Evolutionary conservation across 192 early-diverging fungal species (phyloP).

Genomic region (Kickxella alabastrina): DNA sequence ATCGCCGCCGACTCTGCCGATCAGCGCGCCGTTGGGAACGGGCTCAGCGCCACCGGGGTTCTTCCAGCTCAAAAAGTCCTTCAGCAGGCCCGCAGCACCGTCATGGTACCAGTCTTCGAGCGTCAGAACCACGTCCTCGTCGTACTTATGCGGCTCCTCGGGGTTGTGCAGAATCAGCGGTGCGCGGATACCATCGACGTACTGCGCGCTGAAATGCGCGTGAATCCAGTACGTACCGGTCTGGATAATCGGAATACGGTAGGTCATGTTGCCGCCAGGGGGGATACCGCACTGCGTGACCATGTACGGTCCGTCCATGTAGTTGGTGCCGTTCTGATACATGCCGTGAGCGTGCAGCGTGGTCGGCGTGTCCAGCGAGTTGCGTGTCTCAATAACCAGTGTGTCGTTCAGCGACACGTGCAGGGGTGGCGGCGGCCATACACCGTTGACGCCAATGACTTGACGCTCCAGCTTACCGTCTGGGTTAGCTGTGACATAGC

Average conservation of each 20-base stretch:
- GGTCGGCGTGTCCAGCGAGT: conserved; percentile 59
- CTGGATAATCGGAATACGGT: conserved; percentile 63
- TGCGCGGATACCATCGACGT: conserved; percentile 75
- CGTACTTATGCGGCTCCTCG: conserved; percentile 58
- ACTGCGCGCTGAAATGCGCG: conserved; percentile 66
- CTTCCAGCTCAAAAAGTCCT: conserved; percentile 59
- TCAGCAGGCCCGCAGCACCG: conserved; percentile 53
- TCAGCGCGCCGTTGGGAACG: conserved; percentile 63
- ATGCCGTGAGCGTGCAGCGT: conserved; percentile 76
- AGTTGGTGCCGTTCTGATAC: conserved; percentile 69
- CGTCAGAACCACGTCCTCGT: conserved; percentile 63
- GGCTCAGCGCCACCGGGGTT: conserved; percentile 65
- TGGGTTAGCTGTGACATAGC: conserved; percentile 61
- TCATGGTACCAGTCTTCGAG: conserved; percentile 74
- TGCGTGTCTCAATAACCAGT: conserved; percentile 46
- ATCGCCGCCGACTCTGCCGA: conserved; percentile 56
- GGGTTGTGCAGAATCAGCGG: conserved; percentile 68
- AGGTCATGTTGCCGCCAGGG: conserved; percentile 61
- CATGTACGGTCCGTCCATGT: conserved; percentile 67
- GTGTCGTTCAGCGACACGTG: conserved; percentile 40
- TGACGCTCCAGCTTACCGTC: conserved; percentile 62
- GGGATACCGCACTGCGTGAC: conserved; percentile 78
- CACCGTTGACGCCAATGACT: conserved; percentile 66
- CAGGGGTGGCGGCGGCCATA: conserved; percentile 57
- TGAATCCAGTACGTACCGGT: conserved; percentile 87